Base-by-base conservation (phyloP, 2,329 filamentous ascomycete species). In the Cladosporium sp. region DNA sequence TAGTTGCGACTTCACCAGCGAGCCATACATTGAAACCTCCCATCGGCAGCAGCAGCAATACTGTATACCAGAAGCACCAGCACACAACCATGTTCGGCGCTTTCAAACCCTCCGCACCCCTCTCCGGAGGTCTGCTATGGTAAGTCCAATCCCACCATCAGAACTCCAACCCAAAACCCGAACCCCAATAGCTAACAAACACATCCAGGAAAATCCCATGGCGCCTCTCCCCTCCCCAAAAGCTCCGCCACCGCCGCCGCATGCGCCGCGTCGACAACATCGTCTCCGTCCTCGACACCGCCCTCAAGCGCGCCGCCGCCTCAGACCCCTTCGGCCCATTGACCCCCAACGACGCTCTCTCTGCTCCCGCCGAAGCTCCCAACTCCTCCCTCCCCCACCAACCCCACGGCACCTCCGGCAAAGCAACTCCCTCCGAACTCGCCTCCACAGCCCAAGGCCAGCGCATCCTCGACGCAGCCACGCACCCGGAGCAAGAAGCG, bases 141-240 rank as follows among this genome's bases (percentile, higher is more conserved):
- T 92, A 84, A 56, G 79, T 70, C 21, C 46, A 18, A 21, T 10
- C 23, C 7, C 21, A 25, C 28, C 14, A 39, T 2, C n/a, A 7
- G n/a, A 34, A 48, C 36, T 53, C 23, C 49, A 26, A 70, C 65
- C 67, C 64, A 21, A 51, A 11, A 66, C 34, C n/a, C n/a, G 67
- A 56, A 28, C 23, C n/a, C 32, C n/a, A 34, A 13, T 10, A 34
- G 39, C 60, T 63, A 32, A 56, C 32, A 21, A 16, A 18, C 25
- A 6, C 53, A 25, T 48, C 43, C 73, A 88, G 91, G 95, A 99
- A 99, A 88, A 93, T 91, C 74, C 95, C 95, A 72, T 99, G 93
- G 93, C 90, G 95, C 68, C 88, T 99, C 76, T 99, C 95, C 66
- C 85, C 87, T 71, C 92, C 92, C 77, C 93, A 97, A 80, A 98